Evolutionary conservation across 305 asterid genomes (phyloP).

Genomic region (Salvia sclarea): DNA sequence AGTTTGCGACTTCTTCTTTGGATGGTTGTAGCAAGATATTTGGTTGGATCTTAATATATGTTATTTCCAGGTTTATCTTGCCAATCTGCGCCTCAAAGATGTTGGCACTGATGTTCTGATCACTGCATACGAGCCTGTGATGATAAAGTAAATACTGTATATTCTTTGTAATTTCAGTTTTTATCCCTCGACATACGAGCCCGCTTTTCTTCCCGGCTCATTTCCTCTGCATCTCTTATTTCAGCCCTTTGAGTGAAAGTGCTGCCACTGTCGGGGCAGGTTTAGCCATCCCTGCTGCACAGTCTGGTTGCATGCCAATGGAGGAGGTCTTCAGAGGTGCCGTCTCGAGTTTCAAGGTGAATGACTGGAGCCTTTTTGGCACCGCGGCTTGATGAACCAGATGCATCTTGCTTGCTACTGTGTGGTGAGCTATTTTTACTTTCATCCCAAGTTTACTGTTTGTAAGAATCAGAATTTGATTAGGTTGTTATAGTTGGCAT

Average conservation of each 20-base stretch:
- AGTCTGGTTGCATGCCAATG: constrained; percentile 73
- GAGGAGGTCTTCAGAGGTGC: constrained; percentile 67
- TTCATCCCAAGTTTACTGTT: constrained; percentile 7
- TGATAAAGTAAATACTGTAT: constrained; percentile 72
- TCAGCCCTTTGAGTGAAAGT: constrained; percentile 76
- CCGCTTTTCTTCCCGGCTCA: too few relatives aligned
- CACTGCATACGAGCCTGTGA: constrained; percentile 78
- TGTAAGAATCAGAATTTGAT: neutral
- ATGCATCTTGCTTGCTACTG: neutral
- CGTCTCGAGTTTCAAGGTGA: constrained; percentile 71
- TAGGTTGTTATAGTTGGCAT: neutral
- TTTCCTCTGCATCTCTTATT: too few relatives aligned
- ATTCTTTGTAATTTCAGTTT: neutral
- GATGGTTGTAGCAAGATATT: neutral
- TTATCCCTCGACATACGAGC: neutral
- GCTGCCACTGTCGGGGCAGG: constrained; percentile 78
- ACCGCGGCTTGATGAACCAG: constrained; percentile 37
- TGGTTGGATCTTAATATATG: neutral
- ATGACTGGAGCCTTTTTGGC: constrained; percentile 75
- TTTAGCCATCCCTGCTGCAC: constrained; percentile 61
- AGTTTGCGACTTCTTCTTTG: constrained; percentile 20
- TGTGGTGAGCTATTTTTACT: neutral
- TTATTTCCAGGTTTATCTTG: constrained; percentile 67
- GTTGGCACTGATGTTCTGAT: constrained; percentile 75
- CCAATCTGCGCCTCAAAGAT: constrained; percentile 84